Evolutionary conservation across 176 grass and related monocot genomes (phyloP), one percentile per base, ranked within the genome.

Genomic region (Calamus simplicifolius): DNA sequence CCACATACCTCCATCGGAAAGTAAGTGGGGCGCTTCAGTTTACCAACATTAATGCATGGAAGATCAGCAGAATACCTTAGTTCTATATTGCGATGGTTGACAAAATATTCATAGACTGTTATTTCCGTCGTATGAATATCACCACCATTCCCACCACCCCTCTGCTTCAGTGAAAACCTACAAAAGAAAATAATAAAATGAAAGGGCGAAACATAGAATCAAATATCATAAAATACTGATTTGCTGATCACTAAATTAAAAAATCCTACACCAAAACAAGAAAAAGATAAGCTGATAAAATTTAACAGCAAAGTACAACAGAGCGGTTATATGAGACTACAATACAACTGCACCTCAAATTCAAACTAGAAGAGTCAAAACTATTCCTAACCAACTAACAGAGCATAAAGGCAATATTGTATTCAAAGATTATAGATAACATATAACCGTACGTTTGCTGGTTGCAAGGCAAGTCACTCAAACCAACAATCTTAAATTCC

Each of bases 11-110:
- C 92, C 1, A 97, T 63, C 0, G 92, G 87, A 0, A 88, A 76
- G 64, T 85, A 97, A 0, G 87, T 88, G 1, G 92, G 92, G 0
- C 92, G 71, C 55, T 85, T 97, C 0, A 80, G 92, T 31, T 91
- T 97, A 29, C 92, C 92, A 65, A 91, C 92, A 78, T 97, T 97
- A n/a, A 97, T 82, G 75, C 92, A 97, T 0, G 92, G 92, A 25
- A 69, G 61, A n/a, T 80, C 58, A 52, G 71, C 87, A 77, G 86
- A 90, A 50, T 85, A 97, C 16, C 59, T 66, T 29, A 97, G 50
- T 1, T 74, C 68, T 18, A 86, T 90, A 10, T 76, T 79, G 27
- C 81, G 78, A 26, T 82, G 67, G 28, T 73, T 96, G 2, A 73
- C 72, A 23, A 90, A 96, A 65, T 96, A 87, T 5, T 96, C 79